Evolutionary conservation across 2,329 filamentous ascomycete genomes (phyloP), one percentile per base, ranked within the genome.

Genomic region (Diaporthe humulicola): DNA sequence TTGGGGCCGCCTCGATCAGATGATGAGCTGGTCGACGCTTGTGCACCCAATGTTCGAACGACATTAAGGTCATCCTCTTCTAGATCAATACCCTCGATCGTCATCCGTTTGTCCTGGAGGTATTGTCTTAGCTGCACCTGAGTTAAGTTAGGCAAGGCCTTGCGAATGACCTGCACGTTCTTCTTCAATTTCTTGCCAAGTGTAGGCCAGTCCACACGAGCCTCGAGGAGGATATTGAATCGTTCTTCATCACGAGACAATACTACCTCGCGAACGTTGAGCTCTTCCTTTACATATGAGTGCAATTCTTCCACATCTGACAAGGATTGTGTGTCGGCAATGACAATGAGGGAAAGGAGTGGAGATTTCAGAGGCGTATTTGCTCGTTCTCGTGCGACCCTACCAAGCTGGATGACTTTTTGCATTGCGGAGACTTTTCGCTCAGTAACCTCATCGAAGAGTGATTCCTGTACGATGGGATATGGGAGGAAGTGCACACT

Each of bases 101-200:
- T 85, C 64, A 98, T 94, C 80, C 90, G 91, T 81, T 93, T 94
- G n/a, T 92, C 89, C 58, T 89, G 86, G 52, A 97, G 87, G 82
- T 95, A 98, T 50, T 88, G 86, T 82, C 95, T 94, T 75, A 98
- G 95, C 78, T 98, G 90, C 14, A 94, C 91, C 78, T 93, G 95
- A 25, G 90, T 93, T 66, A 98, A 87, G 54, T 86, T 88, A 7
- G 96, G 95, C 57, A 98, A 86, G 2, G 94, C 95, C 86, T 96
- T 97, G 88, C 97, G 97, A 78, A 98, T 95, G 82, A 93, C 95
- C 78, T 92, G 91, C 77, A 95, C 94, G 80, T 98, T 95, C 85
- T 98, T 98, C 89, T 98, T 98, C 79, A 98, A 89, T 87, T 98
- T 98, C 90, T 98, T 98, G 77, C 96, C 96, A 19, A 98, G 89